Base-by-base conservation (phyloP, 2,329 filamentous ascomycete genomes). In the Arthrinium phaeospermum region DNA sequence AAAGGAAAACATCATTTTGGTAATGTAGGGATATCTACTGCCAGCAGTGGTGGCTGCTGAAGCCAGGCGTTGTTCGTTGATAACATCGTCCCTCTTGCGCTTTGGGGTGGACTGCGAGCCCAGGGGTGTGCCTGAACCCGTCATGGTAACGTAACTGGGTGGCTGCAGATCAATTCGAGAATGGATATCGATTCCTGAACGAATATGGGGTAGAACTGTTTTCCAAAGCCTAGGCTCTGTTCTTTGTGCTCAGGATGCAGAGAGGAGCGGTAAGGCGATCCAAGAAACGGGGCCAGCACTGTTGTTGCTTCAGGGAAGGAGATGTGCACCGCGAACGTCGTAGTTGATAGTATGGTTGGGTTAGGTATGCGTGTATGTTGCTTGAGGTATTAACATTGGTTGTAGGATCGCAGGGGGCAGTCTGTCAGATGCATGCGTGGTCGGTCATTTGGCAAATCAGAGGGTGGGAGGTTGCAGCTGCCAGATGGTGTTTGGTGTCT, bases 1-100 rank as follows among this genome's bases (percentile, higher is more conserved):
- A 75, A 89, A 89, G 1, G 85, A 85, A 78, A 89, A 89, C 6
- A 75, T 51, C 6, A 76, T 71, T 67, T 68, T 81, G 78, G 72
- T 73, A 46, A 71, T 70, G 61, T 46, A 71, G 71, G 71, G 71
- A 81, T 57, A 30, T 51, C 34, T 24, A 34, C 47, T 27, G 68
- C 19, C 10, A 34, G n/a, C 27, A 16, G 68, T 19, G 37, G 47
- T 19, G 67, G 67, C 41, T 47, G 67, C 41, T 6, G 57, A 64
- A 41, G 57, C 57, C 57, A 41, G 57, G 47, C 67, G 67, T 41
- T 75, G 74, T 16, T 83, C 80, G 27, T 73, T 75, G 57, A 75
- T 71, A 37, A 78, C 64, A 71, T 84, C 80, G 74, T 80, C 82
- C 51, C 85, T 82, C 76, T 87, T 87, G 71, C 86, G 83, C 78